Evolutionary conservation across 2,329 filamentous ascomycete genomes (phyloP).

Genomic region (Arthrobotrys megalospora): DNA sequence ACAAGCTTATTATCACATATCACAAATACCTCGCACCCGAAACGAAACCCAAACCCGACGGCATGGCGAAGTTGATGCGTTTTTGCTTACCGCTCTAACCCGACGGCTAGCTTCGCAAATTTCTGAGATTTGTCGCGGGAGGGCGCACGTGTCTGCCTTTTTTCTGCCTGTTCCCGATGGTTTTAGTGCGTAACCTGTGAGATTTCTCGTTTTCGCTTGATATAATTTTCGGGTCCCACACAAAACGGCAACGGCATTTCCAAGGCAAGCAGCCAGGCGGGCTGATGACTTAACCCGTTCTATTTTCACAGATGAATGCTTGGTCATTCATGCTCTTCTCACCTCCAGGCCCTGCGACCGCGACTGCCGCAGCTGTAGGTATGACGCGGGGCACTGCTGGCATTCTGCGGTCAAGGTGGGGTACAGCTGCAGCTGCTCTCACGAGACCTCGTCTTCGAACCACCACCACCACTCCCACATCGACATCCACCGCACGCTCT

Average conservation of each 20-base stretch:
- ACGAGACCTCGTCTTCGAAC: slow-evolving; percentile 46
- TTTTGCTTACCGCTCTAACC: slow-evolving; percentile 40
- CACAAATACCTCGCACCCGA: slow-evolving; percentile 33
- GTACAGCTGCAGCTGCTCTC: slow-evolving; percentile 38
- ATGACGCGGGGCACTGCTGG: slow-evolving; percentile 60
- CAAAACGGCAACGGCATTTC: slow-evolving; percentile 30
- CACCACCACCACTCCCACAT: background rate
- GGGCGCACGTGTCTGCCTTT: slow-evolving; percentile 37
- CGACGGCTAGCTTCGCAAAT: slow-evolving; percentile 44
- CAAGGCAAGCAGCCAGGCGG: slow-evolving; percentile 21
- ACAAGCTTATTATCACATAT: slow-evolving; percentile 40
- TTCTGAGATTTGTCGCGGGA: slow-evolving; percentile 22
- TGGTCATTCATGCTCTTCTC: slow-evolving; percentile 58
- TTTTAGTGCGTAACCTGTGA: slow-evolving; percentile 1
- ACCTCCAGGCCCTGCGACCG: slow-evolving; percentile 30
- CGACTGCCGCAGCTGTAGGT: slow-evolving; percentile 36
- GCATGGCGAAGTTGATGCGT: slow-evolving; percentile 25
- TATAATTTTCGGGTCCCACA: slow-evolving; percentile 43
- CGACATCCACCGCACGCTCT: slow-evolving; percentile 7
- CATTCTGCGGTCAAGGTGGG: slow-evolving; percentile 49
- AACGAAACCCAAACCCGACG: slow-evolving; percentile 23
- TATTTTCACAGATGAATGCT: slow-evolving; percentile 54
- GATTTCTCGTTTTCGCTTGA: slow-evolving; percentile 17
- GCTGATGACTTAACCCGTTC: slow-evolving; percentile 58
- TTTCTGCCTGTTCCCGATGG: slow-evolving; percentile 24